A percentile compares a stretch with the other conserved stretches of the same genome.
These are phyloP conservation scores for Areca catechu DNA, from an alignment of 176 grass and related monocot species.

Conservation along the genomic window DNA sequence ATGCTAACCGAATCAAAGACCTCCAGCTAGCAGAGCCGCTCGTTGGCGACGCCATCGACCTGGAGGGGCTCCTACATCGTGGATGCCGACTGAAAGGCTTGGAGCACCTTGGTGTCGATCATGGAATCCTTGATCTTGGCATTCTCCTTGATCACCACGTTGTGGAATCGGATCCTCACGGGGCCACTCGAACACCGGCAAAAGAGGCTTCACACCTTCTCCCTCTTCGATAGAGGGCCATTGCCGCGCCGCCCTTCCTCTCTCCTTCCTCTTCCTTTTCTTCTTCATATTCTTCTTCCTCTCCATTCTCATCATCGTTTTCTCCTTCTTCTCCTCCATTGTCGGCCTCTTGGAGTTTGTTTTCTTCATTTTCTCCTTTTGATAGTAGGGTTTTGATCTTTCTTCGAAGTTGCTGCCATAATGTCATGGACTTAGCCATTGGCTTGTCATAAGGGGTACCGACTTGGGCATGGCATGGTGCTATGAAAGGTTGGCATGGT, in stretches of 20 bases:
- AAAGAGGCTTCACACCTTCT: conserved; percentile 39
- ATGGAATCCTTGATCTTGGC: conserved; percentile 60
- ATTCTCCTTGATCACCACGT: conserved; percentile 81
- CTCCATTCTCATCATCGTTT: conserved; percentile 7
- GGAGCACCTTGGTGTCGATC: conserved; percentile 74
- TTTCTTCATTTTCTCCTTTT: no score
- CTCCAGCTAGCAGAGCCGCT: conserved; percentile 50
- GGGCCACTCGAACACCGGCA: conserved; percentile 32
- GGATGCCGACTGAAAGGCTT: conserved; percentile 40
- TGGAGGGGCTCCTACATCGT: conserved; percentile 70
- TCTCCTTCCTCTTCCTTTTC: conserved; percentile 35
- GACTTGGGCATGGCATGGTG: no score
- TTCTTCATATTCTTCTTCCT: neutral
- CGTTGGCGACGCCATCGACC: conserved; percentile 44
- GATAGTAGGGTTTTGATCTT: no score
- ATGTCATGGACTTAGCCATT: no score
- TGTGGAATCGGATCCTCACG: conserved; percentile 67
- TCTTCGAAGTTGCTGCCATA: no score
- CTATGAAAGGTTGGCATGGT: no score
- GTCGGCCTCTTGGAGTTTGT: no score
- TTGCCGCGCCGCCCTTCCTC: conserved; percentile 18
- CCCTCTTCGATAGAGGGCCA: conserved; percentile 21
- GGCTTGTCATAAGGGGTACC: no score
- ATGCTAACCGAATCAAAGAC: conserved; percentile 81
- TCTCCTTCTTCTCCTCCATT: conserved; percentile 19